Evolutionary conservation across 768 basidiomycete species (phyloP).

Genomic region (Leccinellum luteum): DNA sequence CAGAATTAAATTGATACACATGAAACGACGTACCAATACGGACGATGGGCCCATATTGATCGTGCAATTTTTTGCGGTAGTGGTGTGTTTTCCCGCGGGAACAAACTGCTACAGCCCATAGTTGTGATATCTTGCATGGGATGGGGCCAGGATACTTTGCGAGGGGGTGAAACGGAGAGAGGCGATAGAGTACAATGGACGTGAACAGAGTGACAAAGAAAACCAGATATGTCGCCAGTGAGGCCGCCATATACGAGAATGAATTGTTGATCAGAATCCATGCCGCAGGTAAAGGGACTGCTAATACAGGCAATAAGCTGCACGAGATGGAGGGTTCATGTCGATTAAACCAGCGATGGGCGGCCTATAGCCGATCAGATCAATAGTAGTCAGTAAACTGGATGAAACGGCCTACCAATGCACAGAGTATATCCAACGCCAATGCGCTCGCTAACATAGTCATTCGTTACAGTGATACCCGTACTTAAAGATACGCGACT

Average conservation of each 20-base stretch:
- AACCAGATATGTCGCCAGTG: conserved; percentile 12
- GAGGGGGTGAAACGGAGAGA: conserved; percentile 40
- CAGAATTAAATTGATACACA: background rate
- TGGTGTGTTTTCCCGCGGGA: conserved; percentile 19
- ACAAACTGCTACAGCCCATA: conserved; percentile 22
- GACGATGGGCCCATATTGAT: conserved; percentile 32
- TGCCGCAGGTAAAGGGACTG: conserved; percentile 13
- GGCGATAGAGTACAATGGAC: conserved; percentile 35
- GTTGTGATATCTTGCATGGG: conserved; percentile 30
- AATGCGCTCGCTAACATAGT: background rate
- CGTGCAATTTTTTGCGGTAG: conserved; percentile 25
- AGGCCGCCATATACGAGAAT: conserved; percentile 2
- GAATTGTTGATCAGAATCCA: conserved; percentile 6
- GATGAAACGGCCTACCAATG: conserved; percentile 10
- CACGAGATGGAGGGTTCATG: conserved; percentile 18
- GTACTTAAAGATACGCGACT: too few relatives aligned
- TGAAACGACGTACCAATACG: conserved; percentile 29
- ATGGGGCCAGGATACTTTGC: conserved; percentile 38
- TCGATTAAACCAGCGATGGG: conserved; percentile 17
- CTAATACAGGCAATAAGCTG: conserved; percentile 9
- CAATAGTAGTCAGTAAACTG: background rate
- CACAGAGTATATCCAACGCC: conserved; percentile 16
- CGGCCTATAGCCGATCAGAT: conserved; percentile 5
- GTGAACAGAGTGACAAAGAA: conserved; percentile 20
- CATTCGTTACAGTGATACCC: conserved; percentile 8